Conservation (phyloP, 352 stramenopile genomes). For the Phytopythium ostracodes region DNA sequence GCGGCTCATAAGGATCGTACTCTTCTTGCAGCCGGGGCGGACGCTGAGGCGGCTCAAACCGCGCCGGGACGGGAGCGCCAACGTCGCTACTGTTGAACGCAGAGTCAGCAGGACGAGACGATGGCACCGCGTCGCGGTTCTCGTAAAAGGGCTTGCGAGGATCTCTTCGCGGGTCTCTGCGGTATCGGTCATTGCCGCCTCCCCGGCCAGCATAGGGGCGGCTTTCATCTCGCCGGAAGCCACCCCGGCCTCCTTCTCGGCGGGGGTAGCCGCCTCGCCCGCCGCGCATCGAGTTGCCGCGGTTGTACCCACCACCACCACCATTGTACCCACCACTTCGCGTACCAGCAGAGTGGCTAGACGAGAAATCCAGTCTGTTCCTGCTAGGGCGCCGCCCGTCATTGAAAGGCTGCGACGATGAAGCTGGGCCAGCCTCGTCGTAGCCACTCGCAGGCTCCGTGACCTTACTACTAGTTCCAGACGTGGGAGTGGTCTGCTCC, state of each 20-base stretch:
- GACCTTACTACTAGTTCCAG: conserved; percentile 14
- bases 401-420: neutral
- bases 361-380: conserved; percentile 34
- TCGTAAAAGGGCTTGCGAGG: conserved; percentile 6
- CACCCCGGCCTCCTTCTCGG: neutral
- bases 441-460: neutral
- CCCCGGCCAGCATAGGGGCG: neutral
- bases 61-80: neutral
- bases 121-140: neutral
- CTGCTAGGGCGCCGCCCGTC: conserved; percentile 12
- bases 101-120: neutral
- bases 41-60: conserved; percentile 1
- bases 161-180: neutral
- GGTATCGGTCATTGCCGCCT: conserved; percentile 1
- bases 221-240: conserved; percentile 1
- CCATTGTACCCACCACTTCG: neutral
- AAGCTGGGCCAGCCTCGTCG: neutral
- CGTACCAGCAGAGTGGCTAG: conserved; percentile 27
- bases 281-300: conserved; percentile 1
- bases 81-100: neutral
- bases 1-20: conserved; percentile 6
- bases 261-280: neutral
- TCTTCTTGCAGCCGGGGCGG: conserved; percentile 2
- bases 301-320: conserved; percentile 1
- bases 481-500: conserved; percentile 21